Evolutionary conservation across 805 yeast species (phyloP).

Genomic region (Phaffomyces antillensis): DNA sequence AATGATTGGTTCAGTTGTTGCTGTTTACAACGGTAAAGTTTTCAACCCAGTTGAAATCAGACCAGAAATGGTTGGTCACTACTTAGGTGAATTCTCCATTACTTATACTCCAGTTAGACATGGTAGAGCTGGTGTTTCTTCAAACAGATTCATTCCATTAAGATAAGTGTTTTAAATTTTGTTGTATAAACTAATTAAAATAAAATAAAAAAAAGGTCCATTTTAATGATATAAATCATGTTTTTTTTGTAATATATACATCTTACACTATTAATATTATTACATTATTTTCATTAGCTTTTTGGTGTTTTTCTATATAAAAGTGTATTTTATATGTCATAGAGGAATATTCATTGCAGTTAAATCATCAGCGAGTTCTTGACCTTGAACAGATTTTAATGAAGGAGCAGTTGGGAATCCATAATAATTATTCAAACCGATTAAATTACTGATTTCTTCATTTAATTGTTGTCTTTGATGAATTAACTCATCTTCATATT

Average conservation of each 20-base stretch:
- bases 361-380: slow-evolving; percentile 73
- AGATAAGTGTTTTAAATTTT: slow-evolving; percentile 29
- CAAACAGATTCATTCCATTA: slow-evolving; percentile 69
- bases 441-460: slow-evolving; percentile 61
- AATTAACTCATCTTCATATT: slow-evolving; percentile 42
- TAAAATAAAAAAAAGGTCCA: slow-evolving; percentile 9
- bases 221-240: slow-evolving; percentile 8
- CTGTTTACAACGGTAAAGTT: slow-evolving; percentile 99
- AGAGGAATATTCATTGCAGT: slow-evolving; percentile 37
- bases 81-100: slow-evolving; percentile 99
- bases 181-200: slow-evolving; percentile 8
- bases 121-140: slow-evolving; percentile 90
- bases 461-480: slow-evolving; percentile 59
- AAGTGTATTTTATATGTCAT: neutral
- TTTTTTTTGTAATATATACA: neutral
- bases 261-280: neutral
- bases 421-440: slow-evolving; percentile 57
- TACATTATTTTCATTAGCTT: slow-evolving; percentile 3
- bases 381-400: slow-evolving; percentile 53
- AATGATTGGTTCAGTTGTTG: slow-evolving; percentile 98
- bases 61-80: slow-evolving; percentile 99
- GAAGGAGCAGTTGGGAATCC: slow-evolving; percentile 83
- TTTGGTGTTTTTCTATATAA: neutral
- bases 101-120: slow-evolving; percentile 99
- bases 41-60: slow-evolving; percentile 98